A percentile compares a stretch with the other conserved stretches of the same genome.
Evolutionary conservation across 495 filamentous ascomycete genomes (phyloP).

Genomic region (Symbiotaphrina buchneri): DNA sequence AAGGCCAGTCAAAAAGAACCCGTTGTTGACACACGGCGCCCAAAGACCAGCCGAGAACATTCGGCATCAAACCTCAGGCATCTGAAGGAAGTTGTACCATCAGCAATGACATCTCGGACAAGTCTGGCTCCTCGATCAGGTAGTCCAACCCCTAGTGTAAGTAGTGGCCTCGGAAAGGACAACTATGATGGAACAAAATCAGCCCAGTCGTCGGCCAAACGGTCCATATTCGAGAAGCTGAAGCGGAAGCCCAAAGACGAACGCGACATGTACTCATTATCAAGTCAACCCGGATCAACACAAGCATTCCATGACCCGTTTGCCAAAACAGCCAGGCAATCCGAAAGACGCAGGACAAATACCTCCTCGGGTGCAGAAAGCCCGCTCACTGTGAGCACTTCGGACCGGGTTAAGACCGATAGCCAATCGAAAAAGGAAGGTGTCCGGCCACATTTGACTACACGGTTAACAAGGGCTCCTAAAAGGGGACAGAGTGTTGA

Average conservation of each 20-base stretch:
- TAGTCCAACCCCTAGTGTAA: constrained; percentile 54
- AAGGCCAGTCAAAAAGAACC: constrained; percentile 6
- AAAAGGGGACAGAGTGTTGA: too few species aligned
- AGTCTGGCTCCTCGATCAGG: constrained; percentile 32
- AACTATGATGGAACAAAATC: constrained; percentile 23
- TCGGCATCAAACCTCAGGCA: constrained; percentile 28
- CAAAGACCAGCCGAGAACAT: constrained; percentile 48
- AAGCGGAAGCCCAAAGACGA: constrained; percentile 34
- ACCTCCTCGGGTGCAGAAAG: too few species aligned
- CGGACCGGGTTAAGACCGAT: too few species aligned
- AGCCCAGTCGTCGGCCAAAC: constrained; percentile 30
- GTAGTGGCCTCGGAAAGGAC: constrained; percentile 26
- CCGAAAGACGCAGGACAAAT: too few species aligned
- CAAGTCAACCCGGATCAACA: constrained; percentile 29
- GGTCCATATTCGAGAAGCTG: constrained; percentile 42
- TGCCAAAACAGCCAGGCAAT: too few species aligned
- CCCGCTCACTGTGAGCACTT: too few species aligned
- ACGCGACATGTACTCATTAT: constrained; percentile 18
- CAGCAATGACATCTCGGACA: constrained; percentile 22
- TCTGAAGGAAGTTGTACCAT: constrained; percentile 19
- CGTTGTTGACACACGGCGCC: constrained; percentile 22
- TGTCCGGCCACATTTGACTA: too few species aligned
- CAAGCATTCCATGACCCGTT: constrained; percentile 22
- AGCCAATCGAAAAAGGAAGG: too few species aligned
- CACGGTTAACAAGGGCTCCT: too few species aligned